Base-by-base conservation (phyloP, 2,329 filamentous ascomycete species). In the Claviceps sp. region DNA sequence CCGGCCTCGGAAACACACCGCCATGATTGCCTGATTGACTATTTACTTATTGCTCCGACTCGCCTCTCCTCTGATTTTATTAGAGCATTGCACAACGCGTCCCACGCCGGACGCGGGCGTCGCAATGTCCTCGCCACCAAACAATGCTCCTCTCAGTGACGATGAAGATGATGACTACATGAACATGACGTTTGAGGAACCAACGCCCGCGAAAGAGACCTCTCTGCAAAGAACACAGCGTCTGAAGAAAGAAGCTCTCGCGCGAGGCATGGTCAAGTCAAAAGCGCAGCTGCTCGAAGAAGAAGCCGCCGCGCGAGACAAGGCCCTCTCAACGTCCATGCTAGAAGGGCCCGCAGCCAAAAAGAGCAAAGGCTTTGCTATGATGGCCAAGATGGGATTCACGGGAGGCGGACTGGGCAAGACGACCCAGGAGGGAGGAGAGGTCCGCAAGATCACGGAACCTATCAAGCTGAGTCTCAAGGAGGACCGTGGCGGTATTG, bases 381-480 rank as follows among this genome's bases (percentile, higher is more conserved):
- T 98, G 89, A 95, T 98, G 90, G 85, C 88, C 22, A 91, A 88
- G 67, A 87, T 98, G 76, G 93, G 93, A 1, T 98, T 94, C 71
- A 84, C 81, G 53, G 89, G 90, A 24, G 81, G 80, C 38, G 77
- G 82, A 0, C 72, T 97, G 3, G 93, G 93, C 1, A 70, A 66
- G 52, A 65, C 65, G 56, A 81, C 78, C 59, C 71, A 34, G n/a
- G 44, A 74, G n/a, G 69, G 70, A 8, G 67, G 69, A 26, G 55
- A 63, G n/a, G 61, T 59, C 13, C 47, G 54, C 60, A 65, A 58
- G 8, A 56, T 65, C 26, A 59, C 79, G 2, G 87, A 94, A 64
- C 93, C 93, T 0, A 80, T 98, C 53, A 74, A 79, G 37, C 73
- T 95, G 48, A 75, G 76, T 53, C 69, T 94, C 62, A 94, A 93